Percentiles rank a stretch among this genome's conserved stretches.
Conservation (phyloP, 495 filamentous ascomycete genomes). For the Sordaria brevicollis region DNA sequence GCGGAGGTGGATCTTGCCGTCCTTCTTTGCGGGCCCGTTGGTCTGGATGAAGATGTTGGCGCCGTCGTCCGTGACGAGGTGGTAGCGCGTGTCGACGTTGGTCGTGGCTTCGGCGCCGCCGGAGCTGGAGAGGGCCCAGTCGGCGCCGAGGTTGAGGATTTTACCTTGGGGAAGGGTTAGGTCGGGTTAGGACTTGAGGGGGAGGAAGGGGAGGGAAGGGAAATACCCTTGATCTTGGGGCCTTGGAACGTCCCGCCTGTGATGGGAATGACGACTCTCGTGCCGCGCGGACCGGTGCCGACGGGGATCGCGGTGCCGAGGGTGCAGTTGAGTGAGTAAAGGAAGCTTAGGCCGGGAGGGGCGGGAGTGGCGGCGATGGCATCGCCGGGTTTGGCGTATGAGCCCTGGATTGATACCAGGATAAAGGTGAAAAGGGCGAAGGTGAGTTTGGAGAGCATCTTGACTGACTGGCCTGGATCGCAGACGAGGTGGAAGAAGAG, state of each 20-base stretch:
- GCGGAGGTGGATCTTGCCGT: constrained; percentile 15
- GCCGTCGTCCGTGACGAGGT: constrained; percentile 19
- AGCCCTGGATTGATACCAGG: neutral
- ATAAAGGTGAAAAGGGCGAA: neutral
- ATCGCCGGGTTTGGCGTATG: neutral
- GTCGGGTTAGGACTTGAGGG: neutral
- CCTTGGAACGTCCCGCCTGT: constrained; percentile 15
- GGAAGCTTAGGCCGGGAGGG: constrained; percentile 11
- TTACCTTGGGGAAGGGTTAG: constrained; percentile 8
- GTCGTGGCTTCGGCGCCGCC: constrained; percentile 6
- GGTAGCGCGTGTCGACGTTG: constrained; percentile 20
- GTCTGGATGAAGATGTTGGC: constrained; percentile 22
- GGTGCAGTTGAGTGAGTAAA: constrained; percentile 21
- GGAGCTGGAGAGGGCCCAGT: constrained; percentile 18
- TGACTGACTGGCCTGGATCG: neutral
- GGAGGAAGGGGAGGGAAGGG: neutral
- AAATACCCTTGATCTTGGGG: constrained; percentile 8
- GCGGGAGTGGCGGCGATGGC: neutral
- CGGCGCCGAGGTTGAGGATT: constrained; percentile 19
- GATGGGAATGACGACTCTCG: constrained; percentile 16
- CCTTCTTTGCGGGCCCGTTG: constrained; percentile 15
- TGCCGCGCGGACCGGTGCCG: constrained; percentile 9
- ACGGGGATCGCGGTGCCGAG: constrained; percentile 7
- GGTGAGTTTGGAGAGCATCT: neutral
- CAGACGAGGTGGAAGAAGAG: too few species aligned